Evolutionary conservation across 768 basidiomycete genomes (phyloP), one percentile per base, ranked within the genome.

Genomic region (Termitomyces sp.): DNA sequence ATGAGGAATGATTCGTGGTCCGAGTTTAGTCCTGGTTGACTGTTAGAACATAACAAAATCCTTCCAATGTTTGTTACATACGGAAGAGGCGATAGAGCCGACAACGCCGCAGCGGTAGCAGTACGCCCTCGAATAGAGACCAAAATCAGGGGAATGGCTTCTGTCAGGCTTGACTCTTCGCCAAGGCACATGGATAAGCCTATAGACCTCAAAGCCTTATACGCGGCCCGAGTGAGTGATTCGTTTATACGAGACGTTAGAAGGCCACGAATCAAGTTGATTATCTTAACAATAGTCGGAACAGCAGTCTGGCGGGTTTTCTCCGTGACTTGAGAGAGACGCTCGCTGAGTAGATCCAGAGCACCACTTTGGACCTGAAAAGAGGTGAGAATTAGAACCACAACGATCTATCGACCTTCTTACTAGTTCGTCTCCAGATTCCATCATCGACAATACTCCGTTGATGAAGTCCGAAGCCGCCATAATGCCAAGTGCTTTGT

Each of bases 1-100:
- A 71, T 84, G 80, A 5, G 96, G 93, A 49, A 99, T 93, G 49
- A 94, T 78, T 0, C 96, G 86, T 11, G 95, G 92, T 0, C 92
- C 93, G 21, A 98, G 81, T 45, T 87, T 85, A 19, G 77, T 68
- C 19, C 93, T 96, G 64, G 16, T 44, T 35, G 44, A 56, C 37
- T 32, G 38, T 54, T 37, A 57, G 31, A 43, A 35, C n/a, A 7
- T 14, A 34, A 53, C 5, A 3, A 25, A 43, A 32, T 32, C 37
- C 4, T 9, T 16, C 9, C 16, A 21, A 23, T 29, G 46, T 35
- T 32, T 45, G 54, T 32, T 23, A 78, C 82, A 32, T 67, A 93
- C 89, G 83, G 75, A 56, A 94, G 76, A 34, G 83, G 75, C 5
- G 81, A 69, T 31, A 95, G 68, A 1, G 85, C 77, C 2, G 76